Base-by-base conservation (phyloP, 2,329 filamentous ascomycete genomes). In the Venturia asperata region DNA sequence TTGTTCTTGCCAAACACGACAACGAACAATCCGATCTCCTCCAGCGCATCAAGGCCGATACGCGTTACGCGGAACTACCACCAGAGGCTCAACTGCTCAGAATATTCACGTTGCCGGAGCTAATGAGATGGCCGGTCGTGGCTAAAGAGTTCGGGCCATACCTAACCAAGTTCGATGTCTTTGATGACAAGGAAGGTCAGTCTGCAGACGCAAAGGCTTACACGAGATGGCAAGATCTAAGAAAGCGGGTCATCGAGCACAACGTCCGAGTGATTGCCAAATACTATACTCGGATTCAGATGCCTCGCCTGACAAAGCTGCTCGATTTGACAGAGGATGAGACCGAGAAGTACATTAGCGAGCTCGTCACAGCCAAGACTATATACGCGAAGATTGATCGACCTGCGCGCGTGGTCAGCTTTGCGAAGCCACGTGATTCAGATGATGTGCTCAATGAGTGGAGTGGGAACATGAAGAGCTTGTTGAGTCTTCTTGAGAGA, bases 161-260 rank as follows among this genome's bases (percentile, higher is more conserved):
- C 73, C 83, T 99, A 56, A 92, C 89, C 78, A 82, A 83, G 70
- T 96, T 91, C 10, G 94, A 99, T 74, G 89, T 99, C 65, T 99
- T 99, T 74, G 81, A 66, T 37, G 37, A 62, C 21, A 60, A 83
- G 62, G 76, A 83, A 69, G 81, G 84, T 68, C 81, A 87, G 70
- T 60, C 61, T 56, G 74, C 82, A 42, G 92, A 97, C 71, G 83
- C 88, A 67, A 93, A 96, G 78, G 89, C 92, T 37, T 81, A 90
- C 77, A 85, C 88, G 77, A 85, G 94, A 75, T 99, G 93, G 92
- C 85, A 94, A 74, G 94, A 97, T 74, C 82, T 99, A 69, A 90
- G 94, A 73, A 97, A 97, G 84, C 92, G 94, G 64, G 94, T 99
- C 68, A 99, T 99, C 72, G 94, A 99, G 81, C 94, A 99, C 81